Evolutionary conservation across 1,284 basidiomycete species (phyloP), one percentile per base, ranked within the genome.

Genomic region (Malassezia cuniculi): DNA sequence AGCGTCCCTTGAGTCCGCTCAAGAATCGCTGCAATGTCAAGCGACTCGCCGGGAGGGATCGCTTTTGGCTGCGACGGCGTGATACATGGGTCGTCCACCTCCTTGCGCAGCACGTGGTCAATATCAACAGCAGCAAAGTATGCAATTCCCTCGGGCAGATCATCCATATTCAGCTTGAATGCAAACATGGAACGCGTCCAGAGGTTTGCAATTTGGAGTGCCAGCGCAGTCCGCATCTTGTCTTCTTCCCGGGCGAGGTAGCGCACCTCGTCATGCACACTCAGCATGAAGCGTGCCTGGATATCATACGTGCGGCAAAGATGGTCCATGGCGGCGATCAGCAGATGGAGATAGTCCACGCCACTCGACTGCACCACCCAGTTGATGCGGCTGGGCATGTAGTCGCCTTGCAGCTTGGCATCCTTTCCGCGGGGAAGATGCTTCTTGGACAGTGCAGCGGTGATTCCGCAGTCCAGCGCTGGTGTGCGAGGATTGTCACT

Each of bases 281-380:
- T 94, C 41, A 99, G 81, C 49, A 97, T 81, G 69, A 93, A 97
- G 5, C 90, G 77, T 1, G 89, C 90, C 6, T 81, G 62, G 66
- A 97, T 94, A 54, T 76, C 71, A 71, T 93, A 95, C 36, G 76
- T 79, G 36, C 70, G 65, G 47, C 81, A 78, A 15, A 97, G 76
- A 68, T 94, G 76, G 47, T 90, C 79, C 87, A 97, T 95, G 1
- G 86, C 77, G 19, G 89, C 83, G 59, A 97, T 86, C 42, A 97
- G 77, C 32, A 99, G 77, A 61, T 97, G 90, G 10, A 97, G 78
- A 63, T 99, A 97, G 70, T 97, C 90, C 28, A 97, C 90, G 15
- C 90, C 93, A 0, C 86, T 94, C 6, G 86, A 93, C 66, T 97
- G 93, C 6, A 99, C 93, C 34, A 93, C 93, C 93, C 93, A 97